Evolutionary conservation across 306 rosid genomes (phyloP).

Genomic region (Quercus wislizeni): DNA sequence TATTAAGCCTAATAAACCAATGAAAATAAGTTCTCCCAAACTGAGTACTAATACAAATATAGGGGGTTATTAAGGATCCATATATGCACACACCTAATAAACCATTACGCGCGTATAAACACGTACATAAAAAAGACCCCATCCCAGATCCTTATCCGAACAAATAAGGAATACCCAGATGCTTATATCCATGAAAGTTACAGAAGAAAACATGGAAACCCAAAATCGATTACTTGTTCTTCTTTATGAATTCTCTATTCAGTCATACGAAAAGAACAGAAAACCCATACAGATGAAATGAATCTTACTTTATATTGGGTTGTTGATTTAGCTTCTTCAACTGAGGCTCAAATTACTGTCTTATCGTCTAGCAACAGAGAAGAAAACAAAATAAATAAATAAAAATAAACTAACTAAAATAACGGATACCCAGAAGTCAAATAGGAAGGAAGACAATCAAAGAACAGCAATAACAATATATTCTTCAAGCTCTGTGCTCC

Average conservation of each 20-base stretch:
- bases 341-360: background rate
- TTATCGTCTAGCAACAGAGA: background rate
- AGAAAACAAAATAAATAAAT: background rate
- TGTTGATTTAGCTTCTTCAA: background rate
- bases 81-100: background rate
- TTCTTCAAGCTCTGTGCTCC: background rate
- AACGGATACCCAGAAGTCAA: background rate
- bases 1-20: too few species aligned
- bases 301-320: background rate
- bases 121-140: background rate
- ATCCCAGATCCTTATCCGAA: background rate
- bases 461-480: background rate
- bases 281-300: background rate
- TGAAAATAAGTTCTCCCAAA: too few species aligned
- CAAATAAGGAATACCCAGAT: slow-evolving; percentile 2
- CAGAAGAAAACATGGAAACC: background rate
- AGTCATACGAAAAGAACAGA: background rate
- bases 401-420: background rate
- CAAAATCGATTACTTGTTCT: background rate
- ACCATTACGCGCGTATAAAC: background rate
- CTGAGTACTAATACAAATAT: too few species aligned
- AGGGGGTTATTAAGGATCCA: background rate
- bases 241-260: background rate
- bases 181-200: background rate
- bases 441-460: background rate